Base-by-base conservation (phyloP, 2,329 filamentous ascomycete species). In the Balansia obtecta region DNA sequence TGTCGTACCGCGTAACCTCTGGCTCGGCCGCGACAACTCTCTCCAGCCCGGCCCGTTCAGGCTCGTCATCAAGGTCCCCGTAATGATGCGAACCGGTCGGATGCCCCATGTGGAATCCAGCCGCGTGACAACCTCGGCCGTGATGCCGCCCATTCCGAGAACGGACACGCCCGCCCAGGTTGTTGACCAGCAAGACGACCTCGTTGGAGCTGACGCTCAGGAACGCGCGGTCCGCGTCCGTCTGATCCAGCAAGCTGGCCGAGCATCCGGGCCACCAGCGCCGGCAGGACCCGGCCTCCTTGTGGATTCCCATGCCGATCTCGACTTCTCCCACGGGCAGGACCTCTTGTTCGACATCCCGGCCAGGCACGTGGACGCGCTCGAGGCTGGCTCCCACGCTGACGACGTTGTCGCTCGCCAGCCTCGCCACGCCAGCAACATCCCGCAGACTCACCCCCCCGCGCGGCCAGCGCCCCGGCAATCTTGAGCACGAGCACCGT, bases 401-500 rank as follows among this genome's bases (percentile, higher is more conserved):
- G 34, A 94, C 85, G 7, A 91, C 69, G 62, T 95, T 95, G 16
- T 79, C 74, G 2, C 86, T 83, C 3, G 80, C 79, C 46, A 88
- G 68, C 60, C 82, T 75, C 7, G 88, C 89, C 11, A 90, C 79
- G 55, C 75, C 73, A 53, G 82, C 77, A 3, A 94, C 86, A 51
- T 95, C 79, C 20, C 82, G 75, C 54, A 95, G 70, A 44, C 73
- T 71, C 9, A n/a, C 69, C 70, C 56, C 88, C 88, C 57, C 72
- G 75, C 30, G 85, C 86, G 4, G 90, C 89, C 59, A 95, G 67
- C 7, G 89, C 91, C 10, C 91, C 89, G 13, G 84, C 77, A 61
- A 95, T 86, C 75, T 97, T 96, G 59, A 90, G 77, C n/a, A 96
- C 86, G 22, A 96, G 71, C 39, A 95, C 87, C 6, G 89, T 94